Base-by-base conservation (phyloP, 371 early-diverging fungal genomes). In the Mortierella sp. region DNA sequence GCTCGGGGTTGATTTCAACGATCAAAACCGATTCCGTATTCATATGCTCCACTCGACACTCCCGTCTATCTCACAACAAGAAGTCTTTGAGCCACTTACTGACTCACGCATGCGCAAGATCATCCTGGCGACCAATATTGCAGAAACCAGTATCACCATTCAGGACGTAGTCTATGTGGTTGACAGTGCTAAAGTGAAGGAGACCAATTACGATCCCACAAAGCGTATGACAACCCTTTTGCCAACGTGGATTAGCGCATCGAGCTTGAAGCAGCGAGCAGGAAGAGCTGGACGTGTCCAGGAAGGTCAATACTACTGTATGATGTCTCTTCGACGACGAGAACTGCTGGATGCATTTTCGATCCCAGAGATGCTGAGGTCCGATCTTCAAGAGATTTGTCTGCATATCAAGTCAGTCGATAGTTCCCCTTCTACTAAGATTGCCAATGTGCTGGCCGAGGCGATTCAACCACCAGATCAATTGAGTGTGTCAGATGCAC, bases 131-230 rank as follows among this genome's bases (percentile, higher is more conserved):
- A 91, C 98, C 28, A 97, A 97, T 68, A 90, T 97, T 60, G 95
- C 96, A 45, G 98, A 97, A 83, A 96, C 96, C 6, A 91, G 92
- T 45, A 91, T 97, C 53, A 97, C 98, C 0, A 95, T 97, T 60
- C 84, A 74, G 61, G 93, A 93, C 57, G 88, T 96, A 18, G 87
- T 88, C 7, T 94, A 93, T 81, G 96, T 97, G 2, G 81, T 94
- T 11, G 95, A 94, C 67, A 84, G 88, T 1, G 95, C 93, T 7
- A 86, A 90, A 72, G 91, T 88, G 48, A 92, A 92, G 64, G 89
- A 87, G 62, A 70, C 79, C 26, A 74, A 73, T 18, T 82, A 82
- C 48, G 85, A 88, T 66, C 81, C 82, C 1, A 69, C 68, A 14
- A 74, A 85, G 46, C 72, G 90, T 26, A 83, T 95, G 74, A 90